phyloP scores from a whole-genome alignment of 1,139 yeast species.

The Protomyces macrosporus region DNA sequence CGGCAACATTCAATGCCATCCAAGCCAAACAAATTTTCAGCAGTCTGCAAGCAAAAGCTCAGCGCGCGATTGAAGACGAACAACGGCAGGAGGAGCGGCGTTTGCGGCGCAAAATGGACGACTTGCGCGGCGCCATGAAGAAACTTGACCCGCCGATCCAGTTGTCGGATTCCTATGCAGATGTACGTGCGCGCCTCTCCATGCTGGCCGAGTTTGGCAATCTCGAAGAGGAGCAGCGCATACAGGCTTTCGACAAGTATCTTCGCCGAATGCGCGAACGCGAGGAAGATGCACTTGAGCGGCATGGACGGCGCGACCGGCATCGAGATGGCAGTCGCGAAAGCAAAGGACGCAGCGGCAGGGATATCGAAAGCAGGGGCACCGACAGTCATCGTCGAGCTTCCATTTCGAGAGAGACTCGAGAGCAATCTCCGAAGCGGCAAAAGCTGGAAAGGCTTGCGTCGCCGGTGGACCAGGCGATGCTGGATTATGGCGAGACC shows the following conservation, averaged over 20 bases:
- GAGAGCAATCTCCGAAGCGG: constrained; percentile 7
- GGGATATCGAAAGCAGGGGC: not conserved
- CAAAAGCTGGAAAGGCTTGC: not conserved
- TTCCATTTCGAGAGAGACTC: not conserved
- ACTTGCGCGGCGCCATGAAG: constrained; percentile 40
- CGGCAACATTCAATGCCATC: constrained; percentile 29
- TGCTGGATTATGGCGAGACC: not conserved
- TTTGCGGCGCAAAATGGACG: constrained; percentile 41
- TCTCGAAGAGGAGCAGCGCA: constrained; percentile 39
- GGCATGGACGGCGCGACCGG: constrained; percentile 5
- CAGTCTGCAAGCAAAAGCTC: constrained; percentile 31
- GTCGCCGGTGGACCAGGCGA: not conserved
- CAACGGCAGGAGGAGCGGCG: constrained; percentile 39
- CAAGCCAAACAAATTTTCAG: constrained; percentile 30
- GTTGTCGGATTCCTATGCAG: constrained; percentile 42
- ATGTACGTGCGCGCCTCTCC: constrained; percentile 38
- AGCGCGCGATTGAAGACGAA: constrained; percentile 38
- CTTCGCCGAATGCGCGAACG: constrained; percentile 36
- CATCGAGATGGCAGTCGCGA: not conserved
- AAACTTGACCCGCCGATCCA: constrained; percentile 38
- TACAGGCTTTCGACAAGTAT: constrained; percentile 39
- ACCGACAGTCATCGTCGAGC: too few species aligned
- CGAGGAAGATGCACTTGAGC: constrained; percentile 30
- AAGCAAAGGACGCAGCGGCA: not conserved
- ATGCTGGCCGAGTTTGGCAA: constrained; percentile 40